Percentiles rank a stretch among this genome's conserved stretches.
phyloP scores from a whole-genome alignment of 805 yeast species.

The Lipomyces orientalis region DNA sequence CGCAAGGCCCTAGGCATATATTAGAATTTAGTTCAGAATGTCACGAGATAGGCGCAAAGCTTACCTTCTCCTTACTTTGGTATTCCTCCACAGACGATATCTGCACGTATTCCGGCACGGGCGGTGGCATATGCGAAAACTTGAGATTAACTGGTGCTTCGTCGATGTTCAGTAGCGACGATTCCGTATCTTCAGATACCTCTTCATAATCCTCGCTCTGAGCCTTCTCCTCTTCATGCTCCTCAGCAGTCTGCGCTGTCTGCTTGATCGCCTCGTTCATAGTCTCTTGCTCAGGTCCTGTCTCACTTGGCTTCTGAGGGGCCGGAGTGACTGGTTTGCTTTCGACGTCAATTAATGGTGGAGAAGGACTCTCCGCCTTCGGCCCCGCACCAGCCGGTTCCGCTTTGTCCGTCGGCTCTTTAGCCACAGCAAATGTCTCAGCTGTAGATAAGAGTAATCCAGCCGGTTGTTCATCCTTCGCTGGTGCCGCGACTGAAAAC shows the following conservation, averaged over 20 bases:
- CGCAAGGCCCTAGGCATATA: slow-evolving; percentile 9
- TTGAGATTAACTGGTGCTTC: not conserved
- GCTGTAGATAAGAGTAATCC: not conserved
- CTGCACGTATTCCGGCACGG: slow-evolving; percentile 20
- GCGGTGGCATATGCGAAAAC: slow-evolving; percentile 4
- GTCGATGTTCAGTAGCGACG: not conserved
- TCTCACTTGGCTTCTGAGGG: not conserved
- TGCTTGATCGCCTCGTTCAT: not conserved
- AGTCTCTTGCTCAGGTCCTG: slow-evolving; percentile 4
- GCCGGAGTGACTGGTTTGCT: not conserved
- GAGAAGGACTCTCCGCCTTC: not conserved
- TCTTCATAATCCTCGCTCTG: slow-evolving; percentile 5
- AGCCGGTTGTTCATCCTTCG: not conserved
- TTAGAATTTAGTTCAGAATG: not conserved
- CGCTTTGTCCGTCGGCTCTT: not conserved
- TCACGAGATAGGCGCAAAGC: not conserved
- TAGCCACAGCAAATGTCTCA: not conserved
- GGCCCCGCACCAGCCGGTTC: not conserved
- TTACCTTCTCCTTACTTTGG: not conserved
- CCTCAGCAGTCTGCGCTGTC: slow-evolving; percentile 10
- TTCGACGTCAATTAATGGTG: not conserved
- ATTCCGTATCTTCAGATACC: not conserved
- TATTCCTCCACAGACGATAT: not conserved
- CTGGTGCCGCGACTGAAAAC: not conserved
- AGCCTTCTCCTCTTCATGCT: slow-evolving; percentile 6